Percentiles rank a stretch among this genome's conserved stretches.
phyloP scores from a whole-genome alignment of 2,329 filamentous ascomycete species.

The Helicocarpus griseus region DNA sequence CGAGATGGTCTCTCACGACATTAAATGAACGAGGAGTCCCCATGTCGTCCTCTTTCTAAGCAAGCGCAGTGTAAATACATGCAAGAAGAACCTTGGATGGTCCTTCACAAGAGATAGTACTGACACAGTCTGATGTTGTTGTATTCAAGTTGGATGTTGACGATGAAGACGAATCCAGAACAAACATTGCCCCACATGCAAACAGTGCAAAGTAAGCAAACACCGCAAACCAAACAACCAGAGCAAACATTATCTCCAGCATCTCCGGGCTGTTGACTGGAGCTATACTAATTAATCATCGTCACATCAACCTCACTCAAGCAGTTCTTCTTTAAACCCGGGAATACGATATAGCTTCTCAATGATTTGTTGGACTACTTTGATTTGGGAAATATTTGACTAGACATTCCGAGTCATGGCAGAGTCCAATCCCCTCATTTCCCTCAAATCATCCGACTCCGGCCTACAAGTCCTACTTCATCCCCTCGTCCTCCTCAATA shows the following conservation, averaged over 20 bases:
- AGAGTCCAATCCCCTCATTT: conserved; percentile 51
- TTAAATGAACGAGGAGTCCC: conserved; percentile 26
- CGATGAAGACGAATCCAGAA: background rate
- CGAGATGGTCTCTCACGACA: conserved; percentile 34
- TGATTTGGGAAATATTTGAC: background rate
- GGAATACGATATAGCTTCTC: background rate
- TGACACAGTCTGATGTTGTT: background rate
- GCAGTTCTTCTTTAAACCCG: background rate
- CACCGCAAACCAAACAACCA: conserved; percentile 4
- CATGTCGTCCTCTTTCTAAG: conserved; percentile 16
- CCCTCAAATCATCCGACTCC: conserved; percentile 60
- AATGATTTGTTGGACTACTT: background rate
- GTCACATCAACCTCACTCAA: background rate
- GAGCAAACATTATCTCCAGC: no score
- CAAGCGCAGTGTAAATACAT: background rate
- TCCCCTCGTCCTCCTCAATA: conserved; percentile 87
- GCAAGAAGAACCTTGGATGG: background rate
- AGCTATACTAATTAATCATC: no score
- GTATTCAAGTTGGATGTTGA: conserved; percentile 1
- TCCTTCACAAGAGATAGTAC: background rate
- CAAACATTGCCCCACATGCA: conserved; percentile 9
- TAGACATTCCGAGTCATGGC: conserved; percentile 36
- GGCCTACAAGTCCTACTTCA: conserved; percentile 76
- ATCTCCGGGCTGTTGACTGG: background rate
- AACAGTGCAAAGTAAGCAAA: conserved; percentile 11